A percentile compares a stretch with the other conserved stretches of the same genome.
phyloP scores from a whole-genome alignment of 257 asterid species.

The Solanum rostratum region DNA sequence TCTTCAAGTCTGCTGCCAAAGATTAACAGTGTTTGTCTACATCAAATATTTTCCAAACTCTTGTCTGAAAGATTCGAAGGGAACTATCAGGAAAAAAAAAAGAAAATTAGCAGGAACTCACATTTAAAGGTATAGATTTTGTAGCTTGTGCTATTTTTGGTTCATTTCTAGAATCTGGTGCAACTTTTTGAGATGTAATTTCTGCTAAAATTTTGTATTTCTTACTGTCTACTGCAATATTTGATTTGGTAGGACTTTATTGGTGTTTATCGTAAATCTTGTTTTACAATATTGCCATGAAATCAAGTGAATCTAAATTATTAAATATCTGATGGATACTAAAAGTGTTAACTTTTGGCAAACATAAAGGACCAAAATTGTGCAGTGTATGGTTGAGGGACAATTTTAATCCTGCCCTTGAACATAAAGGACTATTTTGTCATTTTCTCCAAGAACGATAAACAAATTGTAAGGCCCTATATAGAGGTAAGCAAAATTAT shows the following conservation, averaged over 20 bases:
- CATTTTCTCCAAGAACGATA: background rate
- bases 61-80: background rate
- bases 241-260: background rate
- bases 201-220: background rate
- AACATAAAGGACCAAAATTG: background rate
- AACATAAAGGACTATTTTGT: background rate
- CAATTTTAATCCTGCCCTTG: background rate
- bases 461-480: background rate
- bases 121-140: background rate
- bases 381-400: background rate
- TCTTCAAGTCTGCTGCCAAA: background rate
- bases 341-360: background rate
- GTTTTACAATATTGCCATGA: background rate
- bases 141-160: background rate
- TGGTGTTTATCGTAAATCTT: background rate
- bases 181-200: background rate
- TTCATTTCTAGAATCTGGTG: background rate
- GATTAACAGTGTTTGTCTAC: background rate
- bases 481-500: background rate
- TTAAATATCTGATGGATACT: background rate
- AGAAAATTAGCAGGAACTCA: background rate
- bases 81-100: background rate
- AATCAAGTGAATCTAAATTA: background rate
- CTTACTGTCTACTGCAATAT: background rate
- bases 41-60: background rate